Base-by-base conservation (phyloP, 306 rosid genomes). In the Lathyrus oleraceus region DNA sequence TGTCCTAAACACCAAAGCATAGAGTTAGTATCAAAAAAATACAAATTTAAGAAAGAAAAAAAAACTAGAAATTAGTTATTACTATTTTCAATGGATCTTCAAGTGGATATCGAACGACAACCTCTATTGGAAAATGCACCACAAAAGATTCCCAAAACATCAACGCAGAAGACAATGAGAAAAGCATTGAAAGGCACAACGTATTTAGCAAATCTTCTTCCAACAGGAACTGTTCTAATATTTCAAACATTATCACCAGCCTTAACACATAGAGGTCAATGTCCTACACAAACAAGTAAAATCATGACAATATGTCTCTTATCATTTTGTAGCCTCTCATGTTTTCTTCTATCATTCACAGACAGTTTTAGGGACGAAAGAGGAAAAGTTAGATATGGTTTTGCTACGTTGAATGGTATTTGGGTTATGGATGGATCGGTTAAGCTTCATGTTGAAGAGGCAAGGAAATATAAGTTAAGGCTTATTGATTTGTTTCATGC, bases 401-500 rank as follows among this genome's bases (percentile, higher is more conserved):
- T 91, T 2, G 97, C 92, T 2, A 76, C 99, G 19, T 15, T 12
- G 28, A 75, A 36, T 3, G 99, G 99, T 4, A 23, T 90, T 11
- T 88, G 95, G 99, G 76, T 88, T 25, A 57, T 88, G 42, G 99
- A 94, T 61, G 91, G 86, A 12, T 81, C 87, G 0, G 63, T 67
- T 19, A 61, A 40, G 39, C 68, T 87, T 12, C 38, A 74, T 19
- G 10, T 23, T 0, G 79, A 65, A 4, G 91, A 69, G 48, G 88
- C 88, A 0, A 67, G 44, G 0, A 89, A 82, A 16, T 89, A 83
- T 57, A 75, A 64, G 19, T 16, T 95, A 21, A 75, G 75, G 54
- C 81, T 83, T 11, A 67, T 86, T 27, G 97, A 94, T 76, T 88
- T 94, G 73, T 57, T 91, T 49, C 99, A 95, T 65, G 92, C 92